These are phyloP conservation scores for Aechmea fasciata DNA, from an alignment of 176 grass and related monocot species.

Conservation along the genomic window DNA sequence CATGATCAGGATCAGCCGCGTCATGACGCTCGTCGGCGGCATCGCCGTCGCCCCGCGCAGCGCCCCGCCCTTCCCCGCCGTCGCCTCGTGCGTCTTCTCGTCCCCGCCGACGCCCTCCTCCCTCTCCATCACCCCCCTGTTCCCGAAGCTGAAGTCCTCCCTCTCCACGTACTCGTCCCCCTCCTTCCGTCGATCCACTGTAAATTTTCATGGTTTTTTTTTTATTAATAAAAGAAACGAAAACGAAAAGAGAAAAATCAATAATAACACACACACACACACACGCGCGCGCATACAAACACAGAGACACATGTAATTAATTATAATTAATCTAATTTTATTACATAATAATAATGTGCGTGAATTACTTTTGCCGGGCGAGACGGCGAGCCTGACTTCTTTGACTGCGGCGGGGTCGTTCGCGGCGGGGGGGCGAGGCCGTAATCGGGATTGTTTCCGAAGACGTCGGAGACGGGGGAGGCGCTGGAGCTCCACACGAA, in stretches of 20 bases:
- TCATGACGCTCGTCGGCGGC: conserved; percentile 97
- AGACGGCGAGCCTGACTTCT: conserved; percentile 62
- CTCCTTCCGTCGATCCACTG: conserved; percentile 67
- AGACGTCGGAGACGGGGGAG: conserved; percentile 96
- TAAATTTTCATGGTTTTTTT: not conserved
- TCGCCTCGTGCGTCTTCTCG: conserved; percentile 44
- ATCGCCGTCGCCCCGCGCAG: conserved; percentile 40
- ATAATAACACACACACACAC: not conserved
- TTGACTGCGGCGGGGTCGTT: conserved; percentile 41
- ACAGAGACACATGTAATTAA: too few species aligned
- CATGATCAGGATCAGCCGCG: conserved; percentile 95
- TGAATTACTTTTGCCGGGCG: conserved; percentile 65
- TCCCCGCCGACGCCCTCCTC: conserved; percentile 45
- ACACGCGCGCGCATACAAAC: too few species aligned
- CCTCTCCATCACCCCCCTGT: conserved; percentile 34
- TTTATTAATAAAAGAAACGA: not conserved
- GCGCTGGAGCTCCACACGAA: conserved; percentile 99
- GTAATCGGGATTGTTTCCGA: conserved; percentile 66
- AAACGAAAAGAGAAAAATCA: conserved; percentile 1
- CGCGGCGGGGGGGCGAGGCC: conserved; percentile 12
- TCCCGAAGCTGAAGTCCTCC: conserved; percentile 86
- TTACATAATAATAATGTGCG: not conserved
- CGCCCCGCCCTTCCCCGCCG: not conserved
- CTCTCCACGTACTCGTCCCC: conserved; percentile 49
- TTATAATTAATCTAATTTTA: not conserved